A percentile compares a stretch with the other conserved stretches of the same genome.
These are phyloP conservation scores for Platanthera zijinensis DNA, from an alignment of 106 monocot genomes.

Conservation along the genomic window DNA sequence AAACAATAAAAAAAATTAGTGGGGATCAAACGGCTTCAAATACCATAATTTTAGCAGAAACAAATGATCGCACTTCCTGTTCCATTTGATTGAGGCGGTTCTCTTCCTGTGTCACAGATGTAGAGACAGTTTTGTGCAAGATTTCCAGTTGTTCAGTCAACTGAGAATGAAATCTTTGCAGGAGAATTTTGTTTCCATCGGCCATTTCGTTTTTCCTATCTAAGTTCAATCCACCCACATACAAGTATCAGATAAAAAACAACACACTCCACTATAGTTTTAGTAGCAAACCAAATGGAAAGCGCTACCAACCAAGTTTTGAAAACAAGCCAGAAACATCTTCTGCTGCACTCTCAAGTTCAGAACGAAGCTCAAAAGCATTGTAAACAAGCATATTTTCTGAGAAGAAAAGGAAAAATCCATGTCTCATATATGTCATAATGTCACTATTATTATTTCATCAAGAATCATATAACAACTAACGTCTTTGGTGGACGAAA, in stretches of 20 bases:
- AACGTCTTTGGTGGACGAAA: neutral
- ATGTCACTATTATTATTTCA: neutral
- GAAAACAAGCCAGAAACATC: slow-evolving; percentile 57
- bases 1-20: neutral
- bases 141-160: slow-evolving; percentile 43
- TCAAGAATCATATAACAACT: neutral
- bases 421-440: neutral
- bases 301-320: slow-evolving; percentile 43
- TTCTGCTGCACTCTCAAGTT: slow-evolving; percentile 48
- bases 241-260: neutral
- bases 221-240: slow-evolving; percentile 12
- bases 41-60: slow-evolving; percentile 50
- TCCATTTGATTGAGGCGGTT: slow-evolving; percentile 56
- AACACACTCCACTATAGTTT: neutral
- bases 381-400: slow-evolving; percentile 53
- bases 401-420: slow-evolving; percentile 12
- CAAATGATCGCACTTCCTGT: slow-evolving; percentile 47
- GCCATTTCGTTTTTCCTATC: slow-evolving; percentile 61
- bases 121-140: slow-evolving; percentile 50
- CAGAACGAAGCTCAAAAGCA: slow-evolving; percentile 53
- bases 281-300: neutral
- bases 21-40: neutral
- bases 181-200: slow-evolving; percentile 38
- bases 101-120: slow-evolving; percentile 47
- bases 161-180: slow-evolving; percentile 43